phyloP scores from a whole-genome alignment of 108 stramenopile species.

The Discostella stelligeroides region DNA sequence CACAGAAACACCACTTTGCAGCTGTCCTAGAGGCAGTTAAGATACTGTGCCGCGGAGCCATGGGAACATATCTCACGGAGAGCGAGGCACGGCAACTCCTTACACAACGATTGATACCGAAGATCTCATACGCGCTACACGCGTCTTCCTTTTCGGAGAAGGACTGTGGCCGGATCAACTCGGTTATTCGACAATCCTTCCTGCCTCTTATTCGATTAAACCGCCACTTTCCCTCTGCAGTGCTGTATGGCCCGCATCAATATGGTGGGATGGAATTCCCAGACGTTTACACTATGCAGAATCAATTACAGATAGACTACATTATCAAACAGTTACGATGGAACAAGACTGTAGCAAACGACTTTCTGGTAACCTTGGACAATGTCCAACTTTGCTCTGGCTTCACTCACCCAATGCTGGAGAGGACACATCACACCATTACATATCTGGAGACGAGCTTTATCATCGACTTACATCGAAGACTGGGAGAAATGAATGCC shows the following conservation, averaged over 20 bases:
- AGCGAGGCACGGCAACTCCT: not conserved
- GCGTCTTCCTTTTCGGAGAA: not conserved
- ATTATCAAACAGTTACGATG: constrained; percentile 1
- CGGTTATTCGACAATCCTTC: not conserved
- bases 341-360: constrained; percentile 14
- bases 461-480: not conserved
- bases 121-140: constrained; percentile 1
- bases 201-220: constrained; percentile 1
- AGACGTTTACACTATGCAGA: not conserved
- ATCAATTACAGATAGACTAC: not conserved
- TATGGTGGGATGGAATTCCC: constrained; percentile 14
- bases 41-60: not conserved
- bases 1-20: not conserved
- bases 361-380: constrained; percentile 7
- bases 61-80: not conserved
- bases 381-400: constrained; percentile 4
- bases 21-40: not conserved
- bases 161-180: not conserved
- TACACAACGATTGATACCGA: no score
- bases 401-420: not conserved
- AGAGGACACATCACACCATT: not conserved
- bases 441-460: not conserved
- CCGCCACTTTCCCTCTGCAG: constrained; percentile 2
- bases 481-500: not conserved
- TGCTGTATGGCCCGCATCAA: constrained; percentile 1